phyloP scores from a whole-genome alignment of 495 filamentous ascomycete genomes.

The Cenococcum geophilum region DNA sequence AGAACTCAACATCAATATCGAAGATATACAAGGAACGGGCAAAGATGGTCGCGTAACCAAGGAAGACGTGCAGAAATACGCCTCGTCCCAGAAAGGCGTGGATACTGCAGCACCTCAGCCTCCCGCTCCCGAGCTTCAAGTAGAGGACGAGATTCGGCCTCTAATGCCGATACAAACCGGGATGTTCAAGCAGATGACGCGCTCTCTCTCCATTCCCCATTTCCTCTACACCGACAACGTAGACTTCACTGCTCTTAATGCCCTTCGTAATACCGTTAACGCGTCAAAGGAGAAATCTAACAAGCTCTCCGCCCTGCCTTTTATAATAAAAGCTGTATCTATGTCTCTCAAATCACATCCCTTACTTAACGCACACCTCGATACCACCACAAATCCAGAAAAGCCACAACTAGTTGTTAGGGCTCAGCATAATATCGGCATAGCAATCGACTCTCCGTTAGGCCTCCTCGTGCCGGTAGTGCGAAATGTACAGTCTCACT shows the following conservation, averaged over 20 bases:
- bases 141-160: constrained; percentile 54
- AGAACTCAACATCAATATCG: constrained; percentile 67
- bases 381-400: constrained; percentile 47
- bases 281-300: constrained; percentile 18
- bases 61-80: constrained; percentile 81
- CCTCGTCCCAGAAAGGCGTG: constrained; percentile 40
- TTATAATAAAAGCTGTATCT: constrained; percentile 91
- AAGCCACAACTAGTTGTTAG: constrained; percentile 68
- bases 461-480: constrained; percentile 95
- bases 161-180: constrained; percentile 75
- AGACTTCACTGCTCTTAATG: constrained; percentile 63
- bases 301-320: constrained; percentile 80
- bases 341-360: constrained; percentile 75
- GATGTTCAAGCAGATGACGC: constrained; percentile 99
- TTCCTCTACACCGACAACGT: constrained; percentile 88
- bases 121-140: constrained; percentile 19
- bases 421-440: constrained; percentile 84
- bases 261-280: constrained; percentile 66
- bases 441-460: constrained; percentile 88
- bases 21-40: constrained; percentile 73
- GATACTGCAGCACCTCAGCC: constrained; percentile 13
- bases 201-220: constrained; percentile 81
- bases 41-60: constrained; percentile 89
- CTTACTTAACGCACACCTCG: constrained; percentile 78
- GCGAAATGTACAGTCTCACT: constrained; percentile 68